phyloP scores from a whole-genome alignment of 805 yeast species.

The Candida pseudoglaebosa region DNA sequence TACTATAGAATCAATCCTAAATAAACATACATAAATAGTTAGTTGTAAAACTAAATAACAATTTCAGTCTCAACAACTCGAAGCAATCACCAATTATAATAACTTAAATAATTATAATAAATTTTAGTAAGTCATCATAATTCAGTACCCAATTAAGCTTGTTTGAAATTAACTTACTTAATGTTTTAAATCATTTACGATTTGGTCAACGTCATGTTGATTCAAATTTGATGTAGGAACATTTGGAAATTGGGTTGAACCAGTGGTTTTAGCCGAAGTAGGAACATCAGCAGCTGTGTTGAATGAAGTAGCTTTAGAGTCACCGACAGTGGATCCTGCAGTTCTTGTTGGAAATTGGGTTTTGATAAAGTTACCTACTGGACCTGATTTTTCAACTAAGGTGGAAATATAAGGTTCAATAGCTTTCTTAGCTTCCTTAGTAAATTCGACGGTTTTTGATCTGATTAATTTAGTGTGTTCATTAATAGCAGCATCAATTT shows the following conservation, averaged over 20 bases:
- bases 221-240: slow-evolving; percentile 27
- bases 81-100: too few species aligned
- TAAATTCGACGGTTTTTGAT: slow-evolving; percentile 45
- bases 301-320: slow-evolving; percentile 14
- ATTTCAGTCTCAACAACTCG: too few species aligned
- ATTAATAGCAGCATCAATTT: slow-evolving; percentile 65
- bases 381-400: slow-evolving; percentile 59
- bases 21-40: too few species aligned
- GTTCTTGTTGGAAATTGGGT: slow-evolving; percentile 63
- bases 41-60: too few species aligned
- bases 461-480: slow-evolving; percentile 42
- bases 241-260: slow-evolving; percentile 39
- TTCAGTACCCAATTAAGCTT: too few species aligned
- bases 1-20: too few species aligned
- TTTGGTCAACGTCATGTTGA: slow-evolving; percentile 13
- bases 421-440: slow-evolving; percentile 35
- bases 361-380: slow-evolving; percentile 58
- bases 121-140: too few species aligned
- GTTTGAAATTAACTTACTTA: too few species aligned
- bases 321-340: slow-evolving; percentile 64
- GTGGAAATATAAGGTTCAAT: slow-evolving; percentile 57
- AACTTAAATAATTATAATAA: too few species aligned
- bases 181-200: not conserved
- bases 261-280: slow-evolving; percentile 26
- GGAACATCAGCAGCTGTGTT: slow-evolving; percentile 17